Evolutionary conservation across 2,329 filamentous ascomycete species (phyloP).

Genomic region (Aureobasidium leucospermi): DNA sequence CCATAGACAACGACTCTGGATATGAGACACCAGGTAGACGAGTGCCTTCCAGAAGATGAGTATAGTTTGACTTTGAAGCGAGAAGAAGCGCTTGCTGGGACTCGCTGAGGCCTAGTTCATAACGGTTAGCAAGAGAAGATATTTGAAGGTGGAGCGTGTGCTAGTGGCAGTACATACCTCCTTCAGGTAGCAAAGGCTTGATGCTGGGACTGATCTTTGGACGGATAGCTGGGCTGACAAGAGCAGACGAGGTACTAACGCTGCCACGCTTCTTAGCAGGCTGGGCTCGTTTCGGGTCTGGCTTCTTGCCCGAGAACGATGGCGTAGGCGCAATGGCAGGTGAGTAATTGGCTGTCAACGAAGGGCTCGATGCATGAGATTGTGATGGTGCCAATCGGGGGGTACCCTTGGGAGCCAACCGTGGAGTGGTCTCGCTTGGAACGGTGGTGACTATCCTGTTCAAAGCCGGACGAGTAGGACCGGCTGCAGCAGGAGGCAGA

Average conservation of each 20-base stretch:
- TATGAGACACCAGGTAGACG: slow-evolving; percentile 76
- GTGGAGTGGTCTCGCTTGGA: slow-evolving; percentile 48
- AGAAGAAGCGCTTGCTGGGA: slow-evolving; percentile 66
- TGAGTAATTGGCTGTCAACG: slow-evolving; percentile 45
- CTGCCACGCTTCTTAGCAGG: slow-evolving; percentile 60
- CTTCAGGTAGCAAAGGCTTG: slow-evolving; percentile 75
- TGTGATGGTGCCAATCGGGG: slow-evolving; percentile 44
- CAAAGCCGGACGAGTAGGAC: slow-evolving; percentile 32
- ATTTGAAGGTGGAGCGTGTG: not conserved
- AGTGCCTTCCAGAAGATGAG: slow-evolving; percentile 92
- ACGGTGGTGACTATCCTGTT: slow-evolving; percentile 26
- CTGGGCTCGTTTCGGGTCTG: slow-evolving; percentile 38
- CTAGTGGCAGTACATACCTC: slow-evolving; percentile 41
- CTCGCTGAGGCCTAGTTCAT: slow-evolving; percentile 32
- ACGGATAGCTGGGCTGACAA: slow-evolving; percentile 78
- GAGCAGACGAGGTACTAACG: slow-evolving; percentile 49
- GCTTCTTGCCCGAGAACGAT: slow-evolving; percentile 36
- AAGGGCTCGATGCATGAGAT: slow-evolving; percentile 46
- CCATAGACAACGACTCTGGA: slow-evolving; percentile 83
- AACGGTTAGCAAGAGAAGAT: not conserved
- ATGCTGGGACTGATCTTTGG: slow-evolving; percentile 92
- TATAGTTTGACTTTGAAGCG: slow-evolving; percentile 94
- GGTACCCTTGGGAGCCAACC: slow-evolving; percentile 50
- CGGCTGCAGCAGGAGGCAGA: slow-evolving; percentile 67
- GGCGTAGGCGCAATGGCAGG: slow-evolving; percentile 36